A percentile compares a stretch with the other conserved stretches of the same genome.
phyloP scores from a whole-genome alignment of 2,329 filamentous ascomycete species.

The Neonectria hederae region DNA sequence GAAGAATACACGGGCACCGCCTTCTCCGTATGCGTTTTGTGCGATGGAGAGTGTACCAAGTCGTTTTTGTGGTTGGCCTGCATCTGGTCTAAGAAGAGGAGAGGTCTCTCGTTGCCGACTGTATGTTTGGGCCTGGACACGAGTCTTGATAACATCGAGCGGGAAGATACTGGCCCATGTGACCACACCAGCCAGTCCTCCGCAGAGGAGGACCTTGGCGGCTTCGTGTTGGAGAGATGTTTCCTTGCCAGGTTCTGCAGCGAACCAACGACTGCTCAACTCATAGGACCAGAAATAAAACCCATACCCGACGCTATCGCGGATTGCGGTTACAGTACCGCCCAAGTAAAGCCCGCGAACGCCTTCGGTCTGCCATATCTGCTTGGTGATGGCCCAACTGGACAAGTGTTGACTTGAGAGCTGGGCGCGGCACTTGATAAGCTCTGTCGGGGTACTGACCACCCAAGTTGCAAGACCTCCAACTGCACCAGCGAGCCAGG shows the following conservation, averaged over 20 bases:
- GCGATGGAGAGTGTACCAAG: conserved; percentile 71
- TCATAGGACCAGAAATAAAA: conserved; percentile 98
- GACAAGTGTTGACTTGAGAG: conserved; percentile 61
- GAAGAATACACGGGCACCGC: conserved; percentile 73
- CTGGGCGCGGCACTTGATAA: conserved; percentile 90
- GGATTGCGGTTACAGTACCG: conserved; percentile 80
- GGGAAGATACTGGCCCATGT: conserved; percentile 94
- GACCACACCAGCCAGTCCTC: conserved; percentile 85
- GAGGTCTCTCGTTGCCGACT: conserved; percentile 24
- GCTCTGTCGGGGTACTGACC: conserved; percentile 87
- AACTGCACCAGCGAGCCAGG: conserved; percentile 81
- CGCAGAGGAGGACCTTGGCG: conserved; percentile 78
- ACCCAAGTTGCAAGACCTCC: conserved; percentile 88
- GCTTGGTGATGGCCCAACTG: conserved; percentile 70
- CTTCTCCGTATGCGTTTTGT: conserved; percentile 70
- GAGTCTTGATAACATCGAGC: conserved; percentile 90
- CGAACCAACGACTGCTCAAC: conserved; percentile 69
- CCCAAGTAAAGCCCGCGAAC: conserved; percentile 82
- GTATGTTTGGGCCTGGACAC: conserved; percentile 79
- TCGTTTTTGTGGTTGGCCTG: conserved; percentile 38
- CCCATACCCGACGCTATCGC: conserved; percentile 93
- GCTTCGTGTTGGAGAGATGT: conserved; percentile 55
- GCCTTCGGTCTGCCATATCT: conserved; percentile 66
- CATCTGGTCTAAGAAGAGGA: conserved; percentile 32
- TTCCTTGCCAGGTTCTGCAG: conserved; percentile 33